phyloP scores from a whole-genome alignment of 169 alveolate species.

The Plasmodium sp. region DNA sequence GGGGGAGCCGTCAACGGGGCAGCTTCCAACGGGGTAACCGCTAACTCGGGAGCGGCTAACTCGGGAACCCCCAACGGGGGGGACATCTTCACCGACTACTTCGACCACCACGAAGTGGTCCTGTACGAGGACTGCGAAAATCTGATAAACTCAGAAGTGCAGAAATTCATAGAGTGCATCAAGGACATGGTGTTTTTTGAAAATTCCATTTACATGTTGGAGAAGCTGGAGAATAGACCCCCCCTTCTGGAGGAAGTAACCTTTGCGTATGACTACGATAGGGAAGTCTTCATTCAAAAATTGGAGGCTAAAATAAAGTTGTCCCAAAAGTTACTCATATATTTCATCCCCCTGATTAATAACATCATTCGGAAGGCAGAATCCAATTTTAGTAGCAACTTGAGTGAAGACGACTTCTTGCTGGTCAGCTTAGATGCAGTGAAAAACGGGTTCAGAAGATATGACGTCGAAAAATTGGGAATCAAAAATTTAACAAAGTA shows the following conservation, averaged over 20 bases:
- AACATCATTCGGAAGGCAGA: constrained; percentile 39
- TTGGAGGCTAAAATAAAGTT: constrained; percentile 57
- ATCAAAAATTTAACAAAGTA: constrained; percentile 63
- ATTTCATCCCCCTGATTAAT: constrained; percentile 61
- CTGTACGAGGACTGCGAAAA: constrained; percentile 57
- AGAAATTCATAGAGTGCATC: constrained; percentile 57
- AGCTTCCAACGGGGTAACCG: not conserved
- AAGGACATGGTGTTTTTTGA: constrained; percentile 71
- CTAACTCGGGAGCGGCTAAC: not conserved
- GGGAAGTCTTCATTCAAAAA: constrained; percentile 4
- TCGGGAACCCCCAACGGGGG: not conserved
- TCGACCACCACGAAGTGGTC: constrained; percentile 5
- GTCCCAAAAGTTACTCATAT: constrained; percentile 38
- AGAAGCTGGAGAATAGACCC: constrained; percentile 65
- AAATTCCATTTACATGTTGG: constrained; percentile 61
- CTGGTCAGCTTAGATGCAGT: constrained; percentile 71
- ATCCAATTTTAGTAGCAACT: constrained; percentile 62
- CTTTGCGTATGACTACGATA: constrained; percentile 49
- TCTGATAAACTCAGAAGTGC: constrained; percentile 44
- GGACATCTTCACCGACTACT: constrained; percentile 36
- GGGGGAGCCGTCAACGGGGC: not conserved
- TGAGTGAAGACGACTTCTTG: constrained; percentile 71
- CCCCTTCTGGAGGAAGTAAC: constrained; percentile 64
- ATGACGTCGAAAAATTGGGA: constrained; percentile 71
- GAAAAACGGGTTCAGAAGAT: constrained; percentile 71